Base-by-base conservation (phyloP, 805 yeast genomes). In the Saturnispora halmiae region DNA sequence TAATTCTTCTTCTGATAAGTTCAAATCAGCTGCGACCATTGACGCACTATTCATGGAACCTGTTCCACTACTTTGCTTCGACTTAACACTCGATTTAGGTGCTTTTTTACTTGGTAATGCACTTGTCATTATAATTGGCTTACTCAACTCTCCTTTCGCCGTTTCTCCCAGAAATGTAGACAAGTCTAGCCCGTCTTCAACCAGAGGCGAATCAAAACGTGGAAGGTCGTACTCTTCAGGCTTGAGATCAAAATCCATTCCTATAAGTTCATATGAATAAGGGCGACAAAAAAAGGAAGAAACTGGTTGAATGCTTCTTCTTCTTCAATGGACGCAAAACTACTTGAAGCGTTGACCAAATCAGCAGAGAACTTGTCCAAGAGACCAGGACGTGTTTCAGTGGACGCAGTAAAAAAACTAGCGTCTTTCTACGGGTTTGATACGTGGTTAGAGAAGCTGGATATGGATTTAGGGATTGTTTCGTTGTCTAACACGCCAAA, bases 381-480 rank as follows among this genome's bases (percentile, higher is more conserved):
- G 40, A 46, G 64, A n/a, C 67, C 67, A 2, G 67, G 66, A 2
- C 48, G 48, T 6, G 62, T 61, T 7, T 46, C 55, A 4, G 49
- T 61, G 11, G 60, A 54, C 9, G 60, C 64, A 6, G 58, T 63
- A 41, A 57, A 59, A 33, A 45, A 59, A 18, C 43, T 63, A 10
- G 58, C 65, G 10, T 58, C 58, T 34, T 54, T 59, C n/a, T 61
- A 63, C 40, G 67, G 66, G 2, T 63, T 63, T 42, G 65, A 61
- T 34, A 61, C 64, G 6, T 61, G 60, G 40, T 50, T 53, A 4
- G 63, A 59, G 44, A 47, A 47, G 5, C 56, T 60, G 36, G 39
- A 25, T 36, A 33, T 6, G 9, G 42, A 39, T 7, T 10, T 32
- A 15, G 42, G 42, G 8, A 21, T 32, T 22, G 42, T 39, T 33